Conservation (phyloP, 257 asterid genomes). For the Primulina tabacum region DNA sequence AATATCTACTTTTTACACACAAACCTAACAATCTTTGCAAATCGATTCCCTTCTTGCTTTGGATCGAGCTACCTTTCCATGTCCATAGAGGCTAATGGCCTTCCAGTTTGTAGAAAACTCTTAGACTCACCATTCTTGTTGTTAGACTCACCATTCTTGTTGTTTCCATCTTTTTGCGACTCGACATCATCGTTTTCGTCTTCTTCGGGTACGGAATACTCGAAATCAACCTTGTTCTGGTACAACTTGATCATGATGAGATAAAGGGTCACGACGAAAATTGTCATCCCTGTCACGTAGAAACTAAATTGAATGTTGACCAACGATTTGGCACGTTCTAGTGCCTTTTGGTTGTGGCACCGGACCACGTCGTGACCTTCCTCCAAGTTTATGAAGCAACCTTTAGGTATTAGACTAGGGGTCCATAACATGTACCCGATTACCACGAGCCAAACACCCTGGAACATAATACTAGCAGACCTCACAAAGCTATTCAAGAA, state of each 20-base stretch:
- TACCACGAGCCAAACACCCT: constrained; percentile 47
- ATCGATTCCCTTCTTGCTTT: too few species aligned
- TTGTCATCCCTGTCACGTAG: constrained; percentile 32
- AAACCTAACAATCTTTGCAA: too few species aligned
- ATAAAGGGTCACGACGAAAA: constrained; percentile 27
- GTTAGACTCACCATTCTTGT: neutral
- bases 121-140: neutral
- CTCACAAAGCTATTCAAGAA: constrained; percentile 42
- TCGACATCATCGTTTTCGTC: neutral
- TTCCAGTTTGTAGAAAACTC: neutral
- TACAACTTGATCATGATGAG: constrained; percentile 21
- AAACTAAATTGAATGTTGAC: constrained; percentile 44
- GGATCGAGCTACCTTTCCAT: too few species aligned
- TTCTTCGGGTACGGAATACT: constrained; percentile 19
- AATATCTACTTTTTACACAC: too few species aligned
- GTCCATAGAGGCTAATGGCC: too few species aligned
- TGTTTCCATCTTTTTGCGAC: neutral
- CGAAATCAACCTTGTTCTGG: constrained; percentile 30
- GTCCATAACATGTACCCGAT: constrained; percentile 53
- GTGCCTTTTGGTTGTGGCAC: constrained; percentile 29
- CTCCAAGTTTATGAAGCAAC: constrained; percentile 16
- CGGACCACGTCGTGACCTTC: constrained; percentile 34
- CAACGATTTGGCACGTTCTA: constrained; percentile 40
- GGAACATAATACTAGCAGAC: constrained; percentile 37
- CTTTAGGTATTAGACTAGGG: constrained; percentile 29